Base-by-base conservation (phyloP, 2,329 filamentous ascomycete genomes). In the Onygenales sp. region DNA sequence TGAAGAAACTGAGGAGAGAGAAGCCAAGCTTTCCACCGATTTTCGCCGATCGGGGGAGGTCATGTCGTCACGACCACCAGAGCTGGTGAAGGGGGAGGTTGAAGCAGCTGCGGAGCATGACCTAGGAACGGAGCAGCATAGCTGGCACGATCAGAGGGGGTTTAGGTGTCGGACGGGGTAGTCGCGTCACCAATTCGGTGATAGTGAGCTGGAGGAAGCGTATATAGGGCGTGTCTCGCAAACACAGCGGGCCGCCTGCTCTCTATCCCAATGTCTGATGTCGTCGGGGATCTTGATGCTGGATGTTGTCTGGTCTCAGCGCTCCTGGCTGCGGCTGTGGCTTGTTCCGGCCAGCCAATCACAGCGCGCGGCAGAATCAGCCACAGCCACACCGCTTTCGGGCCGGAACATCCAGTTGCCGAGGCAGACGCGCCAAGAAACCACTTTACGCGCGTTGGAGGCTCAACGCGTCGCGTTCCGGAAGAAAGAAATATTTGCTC, bases 11-110 rank as follows among this genome's bases (percentile, higher is more conserved):
- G 78, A 75, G 13, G 79, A 76, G 42, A 77, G 70, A 32, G 81
- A 76, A 11, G 80, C 75, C 60, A 86, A 69, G 64, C 81, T 85
- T 69, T 86, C 83, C 63, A 82, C 76, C 58, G 83, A 86, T 71
- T 82, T 84, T 63, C 81, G 79, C 60, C 80, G 79, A 59, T 72
- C 77, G 51, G 78, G 78, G 59, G 80, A 76, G 65, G 77, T 81
- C 83, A 86, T 86, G 70, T 67, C 65, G 67, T 75, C 55, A 45
- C 10, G 39, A 27, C n/a, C 46, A 49, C 46, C 34, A 31, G 14
- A 14, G 36, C 34, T 40, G 33, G 46, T 49, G 45, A 47, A 46
- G 32, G 34, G 46, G 45, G n/a, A 21, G 33, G n/a, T 10, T 36
- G 45, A 37, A 31, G 21, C 46, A 11, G 21, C 14, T 3, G 46